Percentiles rank a stretch among this genome's conserved stretches.
Conservation (phyloP, 352 stramenopile genomes). For the Globisporangium paroecandrum region DNA sequence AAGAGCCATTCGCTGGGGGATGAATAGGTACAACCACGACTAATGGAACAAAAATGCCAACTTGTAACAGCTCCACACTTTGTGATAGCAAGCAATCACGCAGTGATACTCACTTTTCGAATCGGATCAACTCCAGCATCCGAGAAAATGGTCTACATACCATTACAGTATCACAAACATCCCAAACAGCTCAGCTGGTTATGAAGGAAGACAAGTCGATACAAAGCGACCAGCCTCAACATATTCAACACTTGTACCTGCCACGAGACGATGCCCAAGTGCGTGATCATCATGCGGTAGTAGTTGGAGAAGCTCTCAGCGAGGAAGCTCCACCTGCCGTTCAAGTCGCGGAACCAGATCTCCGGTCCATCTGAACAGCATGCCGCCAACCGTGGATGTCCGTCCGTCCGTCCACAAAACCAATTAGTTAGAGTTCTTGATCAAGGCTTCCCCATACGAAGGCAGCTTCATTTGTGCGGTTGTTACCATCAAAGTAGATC, state of each 20-base stretch:
- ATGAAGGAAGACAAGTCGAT: background rate
- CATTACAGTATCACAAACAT: background rate
- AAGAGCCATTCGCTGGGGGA: conserved; percentile 58
- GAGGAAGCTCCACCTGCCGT: conserved; percentile 65
- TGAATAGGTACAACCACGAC: conserved; percentile 79
- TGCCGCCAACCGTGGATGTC: too few relatives aligned
- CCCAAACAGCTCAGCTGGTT: background rate
- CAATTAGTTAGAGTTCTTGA: too few relatives aligned
- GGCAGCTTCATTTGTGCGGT: background rate
- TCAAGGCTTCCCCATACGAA: too few relatives aligned
- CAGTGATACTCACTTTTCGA: conserved; percentile 36
- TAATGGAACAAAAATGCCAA: conserved; percentile 13
- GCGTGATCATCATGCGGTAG: conserved; percentile 79
- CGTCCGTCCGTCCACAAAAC: too few relatives aligned
- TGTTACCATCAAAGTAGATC: conserved; percentile 34
- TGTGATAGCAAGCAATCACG: background rate
- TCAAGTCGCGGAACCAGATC: conserved; percentile 66
- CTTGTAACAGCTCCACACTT: background rate
- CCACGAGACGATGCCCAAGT: conserved; percentile 75
- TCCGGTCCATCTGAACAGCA: conserved; percentile 33
- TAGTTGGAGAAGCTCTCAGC: conserved; percentile 68
- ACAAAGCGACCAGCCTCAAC: background rate
- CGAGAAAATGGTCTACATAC: conserved; percentile 51
- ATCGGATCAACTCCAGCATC: conserved; percentile 53
- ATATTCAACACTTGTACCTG: conserved; percentile 29